Percentiles rank a stretch among this genome's conserved stretches.
phyloP scores from a whole-genome alignment of 2,329 filamentous ascomycete species.

The Fusarium haematococcum region DNA sequence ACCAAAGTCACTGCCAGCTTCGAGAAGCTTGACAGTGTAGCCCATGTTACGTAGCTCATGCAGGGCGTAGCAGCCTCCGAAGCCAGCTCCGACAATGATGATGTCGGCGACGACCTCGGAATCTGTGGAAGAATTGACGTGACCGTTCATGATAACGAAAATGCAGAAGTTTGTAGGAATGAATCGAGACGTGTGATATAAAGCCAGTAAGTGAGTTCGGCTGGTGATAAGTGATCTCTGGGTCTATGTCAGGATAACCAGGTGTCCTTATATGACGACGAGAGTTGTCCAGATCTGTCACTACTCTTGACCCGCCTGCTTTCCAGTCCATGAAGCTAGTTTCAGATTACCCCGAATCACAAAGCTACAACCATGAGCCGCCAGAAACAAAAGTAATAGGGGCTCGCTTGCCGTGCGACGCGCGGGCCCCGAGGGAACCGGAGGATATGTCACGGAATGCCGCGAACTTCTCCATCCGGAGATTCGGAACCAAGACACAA shows the following conservation, averaged over 20 bases:
- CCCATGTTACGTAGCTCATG: constrained; percentile 15
- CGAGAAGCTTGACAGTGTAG: constrained; percentile 15
- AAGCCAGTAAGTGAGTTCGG: background rate
- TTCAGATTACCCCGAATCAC: background rate
- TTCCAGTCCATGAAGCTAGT: background rate
- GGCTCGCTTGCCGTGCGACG: background rate
- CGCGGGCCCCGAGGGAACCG: background rate
- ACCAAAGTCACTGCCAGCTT: constrained; percentile 26
- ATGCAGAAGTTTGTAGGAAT: background rate
- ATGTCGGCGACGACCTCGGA: background rate
- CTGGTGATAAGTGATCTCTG: background rate
- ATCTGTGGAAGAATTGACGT: background rate
- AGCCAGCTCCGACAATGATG: constrained; percentile 27
- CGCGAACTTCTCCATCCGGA: background rate
- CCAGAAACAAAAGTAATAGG: background rate
- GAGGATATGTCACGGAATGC: background rate
- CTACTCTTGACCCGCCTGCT: background rate
- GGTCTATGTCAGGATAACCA: background rate
- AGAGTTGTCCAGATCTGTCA: background rate
- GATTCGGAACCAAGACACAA: background rate
- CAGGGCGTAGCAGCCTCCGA: constrained; percentile 20
- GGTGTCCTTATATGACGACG: background rate
- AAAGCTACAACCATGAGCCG: background rate
- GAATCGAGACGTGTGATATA: background rate
- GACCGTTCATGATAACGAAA: background rate